phyloP scores from a whole-genome alignment of 345 rosid genomes.

The Gossypium rotundifolium region DNA sequence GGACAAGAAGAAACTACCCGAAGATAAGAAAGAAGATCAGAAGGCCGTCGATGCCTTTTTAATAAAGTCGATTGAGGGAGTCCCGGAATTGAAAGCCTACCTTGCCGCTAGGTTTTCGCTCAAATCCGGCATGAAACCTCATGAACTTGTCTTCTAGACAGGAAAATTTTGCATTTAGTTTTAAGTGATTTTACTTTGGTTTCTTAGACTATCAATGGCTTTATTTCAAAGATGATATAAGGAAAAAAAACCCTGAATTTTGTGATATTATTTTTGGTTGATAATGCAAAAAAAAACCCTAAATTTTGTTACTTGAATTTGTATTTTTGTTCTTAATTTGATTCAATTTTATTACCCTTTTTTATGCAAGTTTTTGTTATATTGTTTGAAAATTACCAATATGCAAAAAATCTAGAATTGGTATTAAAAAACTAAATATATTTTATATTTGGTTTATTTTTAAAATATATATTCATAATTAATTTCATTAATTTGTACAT shows the following conservation, averaged over 20 bases:
- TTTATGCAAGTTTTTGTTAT: too few species aligned
- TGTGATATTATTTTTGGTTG: neutral
- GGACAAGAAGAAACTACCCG: conserved; percentile 64
- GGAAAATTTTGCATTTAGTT: neutral
- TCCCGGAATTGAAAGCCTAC: conserved; percentile 66
- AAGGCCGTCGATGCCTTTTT: conserved; percentile 53
- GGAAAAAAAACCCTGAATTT: neutral
- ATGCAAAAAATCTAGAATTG: too few species aligned
- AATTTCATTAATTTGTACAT: too few species aligned
- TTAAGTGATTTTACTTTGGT: neutral
- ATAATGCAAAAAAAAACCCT: neutral
- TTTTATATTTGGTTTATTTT: too few species aligned
- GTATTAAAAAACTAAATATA: too few species aligned
- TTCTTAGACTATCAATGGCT: neutral
- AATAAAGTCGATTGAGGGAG: conserved; percentile 57
- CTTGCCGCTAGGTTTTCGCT: conserved; percentile 71
- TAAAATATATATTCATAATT: too few species aligned
- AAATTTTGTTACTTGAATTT: neutral
- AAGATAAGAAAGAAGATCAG: conserved; percentile 79
- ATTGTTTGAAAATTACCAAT: too few species aligned
- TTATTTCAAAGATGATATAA: neutral
- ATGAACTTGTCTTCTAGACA: conserved; percentile 65
- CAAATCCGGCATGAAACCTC: conserved; percentile 76
- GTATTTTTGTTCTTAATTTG: neutral
- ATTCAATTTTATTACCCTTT: neutral